Evolutionary conservation across 2,329 filamentous ascomycete genomes (phyloP).

Genomic region (Alternaria ethzedia): DNA sequence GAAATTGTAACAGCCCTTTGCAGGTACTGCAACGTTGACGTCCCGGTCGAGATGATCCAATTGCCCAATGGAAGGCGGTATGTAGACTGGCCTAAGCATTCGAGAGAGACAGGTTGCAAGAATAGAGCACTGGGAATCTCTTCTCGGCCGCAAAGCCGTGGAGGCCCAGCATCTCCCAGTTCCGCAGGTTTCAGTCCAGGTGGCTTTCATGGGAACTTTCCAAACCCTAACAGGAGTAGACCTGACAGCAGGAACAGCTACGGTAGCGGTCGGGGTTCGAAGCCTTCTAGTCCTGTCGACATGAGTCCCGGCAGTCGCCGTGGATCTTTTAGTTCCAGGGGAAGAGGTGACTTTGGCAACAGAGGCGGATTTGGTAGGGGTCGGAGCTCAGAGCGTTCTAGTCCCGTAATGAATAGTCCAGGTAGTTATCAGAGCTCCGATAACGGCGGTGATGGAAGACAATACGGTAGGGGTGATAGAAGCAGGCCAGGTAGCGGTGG

Average conservation of each 20-base stretch:
- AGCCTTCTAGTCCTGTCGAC: not conserved
- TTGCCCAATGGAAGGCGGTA: not conserved
- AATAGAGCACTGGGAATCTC: fast-evolving
- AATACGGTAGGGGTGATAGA: not conserved
- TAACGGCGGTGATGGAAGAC: not conserved
- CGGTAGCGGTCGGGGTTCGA: not conserved
- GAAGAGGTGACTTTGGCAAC: not conserved
- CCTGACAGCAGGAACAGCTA: not conserved
- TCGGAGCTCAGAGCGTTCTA: not conserved
- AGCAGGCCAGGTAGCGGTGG: not conserved
- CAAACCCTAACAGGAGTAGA: not conserved
- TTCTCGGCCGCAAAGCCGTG: not conserved
- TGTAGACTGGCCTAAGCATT: not conserved
- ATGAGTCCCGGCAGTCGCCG: not conserved
- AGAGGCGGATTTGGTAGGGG: not conserved
- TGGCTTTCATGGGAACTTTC: not conserved
- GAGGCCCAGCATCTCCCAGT: not conserved
- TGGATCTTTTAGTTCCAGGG: not conserved
- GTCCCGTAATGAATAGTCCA: not conserved
- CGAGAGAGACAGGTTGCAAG: not conserved
- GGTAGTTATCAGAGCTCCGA: not conserved
- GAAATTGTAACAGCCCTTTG: not conserved
- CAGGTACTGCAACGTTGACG: not conserved
- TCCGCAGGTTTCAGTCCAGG: not conserved
- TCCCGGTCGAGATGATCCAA: not conserved